Evolutionary conservation across 192 early-diverging fungal species (phyloP), one percentile per base, ranked within the genome.

Genomic region (Martensiomyces pterosporus): DNA sequence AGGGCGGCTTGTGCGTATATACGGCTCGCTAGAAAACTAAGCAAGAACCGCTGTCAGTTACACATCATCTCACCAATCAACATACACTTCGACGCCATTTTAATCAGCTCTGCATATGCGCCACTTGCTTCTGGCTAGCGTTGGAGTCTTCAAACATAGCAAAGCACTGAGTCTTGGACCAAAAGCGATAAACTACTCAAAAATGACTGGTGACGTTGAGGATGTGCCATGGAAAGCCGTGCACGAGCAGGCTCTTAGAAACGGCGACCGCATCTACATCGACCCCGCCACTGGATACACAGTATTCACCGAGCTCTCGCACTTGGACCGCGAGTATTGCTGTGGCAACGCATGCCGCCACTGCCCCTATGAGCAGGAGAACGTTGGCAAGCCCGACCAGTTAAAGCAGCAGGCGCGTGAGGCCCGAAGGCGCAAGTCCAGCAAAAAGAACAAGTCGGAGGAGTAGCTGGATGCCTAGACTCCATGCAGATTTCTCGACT

Each of bases 271-370:
- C 13, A 80, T 60, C 35, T 85, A 85, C 52, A 79, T 64, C 21
- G 84, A 85, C 49, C 84, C 84, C 9, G 80, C 59, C 16, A 85
- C 84, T 7, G 80, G 80, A 2, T 85, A 84, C 52, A 62, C 59
- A 17, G 84, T 84, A 21, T 82, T 85, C 67, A 83, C 84, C 4
- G 82, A 77, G 54, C 43, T 84, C 25, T 53, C 67, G 36, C 84
- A 85, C 52, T 43, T 44, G 35, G 61, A 72, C 33, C 57, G 84
- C 23, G 84, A 81, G 17, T 81, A 81, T 44, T 84, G 84, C 54
- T 84, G 84, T 49, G 84, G 84, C 15, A 81, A 79, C 57, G 64
- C 67, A 14, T 85, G 84, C 65, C 73, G 83, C 4, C 83, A 85
- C 54, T 85, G 83, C 24, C 81, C 81, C 2, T 85, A 75, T 43